phyloP scores from a whole-genome alignment of 108 stramenopile genomes.

The Cyclotella choctawhatcheeana region DNA sequence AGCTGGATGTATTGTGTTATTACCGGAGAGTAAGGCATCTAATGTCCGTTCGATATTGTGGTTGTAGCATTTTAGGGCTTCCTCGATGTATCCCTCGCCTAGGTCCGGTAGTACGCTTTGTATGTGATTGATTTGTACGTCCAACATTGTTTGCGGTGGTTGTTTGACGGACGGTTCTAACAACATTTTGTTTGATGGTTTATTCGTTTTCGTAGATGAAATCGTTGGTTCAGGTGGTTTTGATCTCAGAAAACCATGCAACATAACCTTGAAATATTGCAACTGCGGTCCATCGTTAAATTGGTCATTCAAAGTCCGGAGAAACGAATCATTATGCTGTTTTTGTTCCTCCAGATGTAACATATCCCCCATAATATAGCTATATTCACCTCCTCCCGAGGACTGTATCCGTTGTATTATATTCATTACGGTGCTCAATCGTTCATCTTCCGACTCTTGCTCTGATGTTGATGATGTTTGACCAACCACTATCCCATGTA shows the following conservation, averaged over 20 bases:
- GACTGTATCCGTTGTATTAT: conserved; percentile 43
- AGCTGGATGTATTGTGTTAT: conserved; percentile 33
- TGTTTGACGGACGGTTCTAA: too few species aligned
- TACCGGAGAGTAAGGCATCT: conserved; percentile 51
- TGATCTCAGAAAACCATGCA: conserved; percentile 26
- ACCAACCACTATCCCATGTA: conserved; percentile 3
- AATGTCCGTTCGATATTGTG: conserved; percentile 72
- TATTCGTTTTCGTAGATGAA: background rate
- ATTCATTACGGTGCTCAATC: conserved; percentile 35
- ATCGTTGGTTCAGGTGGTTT: conserved; percentile 1
- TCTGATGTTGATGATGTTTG: too few species aligned
- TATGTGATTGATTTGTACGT: conserved; percentile 48
- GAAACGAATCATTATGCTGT: conserved; percentile 12
- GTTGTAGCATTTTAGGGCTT: conserved; percentile 68
- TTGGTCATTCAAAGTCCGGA: conserved; percentile 23
- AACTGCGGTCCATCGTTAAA: conserved; percentile 34
- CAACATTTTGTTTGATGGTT: too few species aligned
- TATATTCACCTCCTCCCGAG: conserved; percentile 28
- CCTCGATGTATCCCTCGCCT: conserved; percentile 86
- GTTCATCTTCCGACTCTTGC: conserved; percentile 31
- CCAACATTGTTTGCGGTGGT: conserved; percentile 33
- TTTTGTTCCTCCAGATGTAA: conserved; percentile 26
- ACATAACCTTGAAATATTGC: conserved; percentile 43
- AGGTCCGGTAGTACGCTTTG: conserved; percentile 64
- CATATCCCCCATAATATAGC: conserved; percentile 48